Conservation (phyloP, 805 yeast genomes). For the Starmerella sirachaensis region DNA sequence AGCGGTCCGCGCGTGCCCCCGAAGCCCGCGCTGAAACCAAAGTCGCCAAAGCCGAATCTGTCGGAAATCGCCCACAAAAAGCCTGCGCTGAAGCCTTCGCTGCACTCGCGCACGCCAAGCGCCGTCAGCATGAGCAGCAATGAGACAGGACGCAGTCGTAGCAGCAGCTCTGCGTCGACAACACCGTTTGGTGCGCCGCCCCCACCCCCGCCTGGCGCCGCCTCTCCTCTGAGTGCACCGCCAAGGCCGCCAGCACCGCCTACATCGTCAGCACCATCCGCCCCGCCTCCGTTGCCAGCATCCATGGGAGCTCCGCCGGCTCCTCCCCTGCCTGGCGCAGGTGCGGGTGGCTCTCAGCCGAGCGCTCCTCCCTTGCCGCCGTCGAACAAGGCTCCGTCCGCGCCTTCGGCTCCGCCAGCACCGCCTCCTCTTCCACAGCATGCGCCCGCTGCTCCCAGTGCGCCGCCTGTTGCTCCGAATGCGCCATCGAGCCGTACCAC, state of each 20-base stretch:
- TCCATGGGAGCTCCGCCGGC: slow-evolving; percentile 14
- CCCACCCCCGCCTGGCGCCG: not conserved
- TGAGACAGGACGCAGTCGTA: slow-evolving; percentile 10
- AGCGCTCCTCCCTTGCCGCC: too few relatives aligned
- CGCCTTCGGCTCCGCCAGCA: slow-evolving; percentile 21
- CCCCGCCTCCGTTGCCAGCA: slow-evolving; percentile 18
- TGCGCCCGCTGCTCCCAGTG: slow-evolving; percentile 26
- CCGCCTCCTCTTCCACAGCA: slow-evolving; percentile 22
- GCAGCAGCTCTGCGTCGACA: slow-evolving; percentile 3
- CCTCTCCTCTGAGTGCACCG: slow-evolving; percentile 1
- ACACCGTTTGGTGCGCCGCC: slow-evolving; percentile 1
- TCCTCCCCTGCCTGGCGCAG: slow-evolving; percentile 14
- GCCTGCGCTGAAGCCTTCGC: slow-evolving; percentile 8
- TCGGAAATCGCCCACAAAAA: slow-evolving; percentile 16
- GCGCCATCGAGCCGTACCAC: slow-evolving; percentile 22
- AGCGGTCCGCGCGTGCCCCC: slow-evolving; percentile 11
- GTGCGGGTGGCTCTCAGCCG: too few relatives aligned
- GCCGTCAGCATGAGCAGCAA: slow-evolving; percentile 8
- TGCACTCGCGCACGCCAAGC: slow-evolving; percentile 10
- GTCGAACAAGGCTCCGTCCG: slow-evolving; percentile 9
- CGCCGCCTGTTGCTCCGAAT: slow-evolving; percentile 24
- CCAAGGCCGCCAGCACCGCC: slow-evolving; percentile 2
- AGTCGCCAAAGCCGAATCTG: slow-evolving; percentile 14
- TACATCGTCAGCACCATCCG: slow-evolving; percentile 17
- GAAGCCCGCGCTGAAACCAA: slow-evolving; percentile 13